Conservation (phyloP, 805 yeast genomes). For the Lachancea meyersii region DNA sequence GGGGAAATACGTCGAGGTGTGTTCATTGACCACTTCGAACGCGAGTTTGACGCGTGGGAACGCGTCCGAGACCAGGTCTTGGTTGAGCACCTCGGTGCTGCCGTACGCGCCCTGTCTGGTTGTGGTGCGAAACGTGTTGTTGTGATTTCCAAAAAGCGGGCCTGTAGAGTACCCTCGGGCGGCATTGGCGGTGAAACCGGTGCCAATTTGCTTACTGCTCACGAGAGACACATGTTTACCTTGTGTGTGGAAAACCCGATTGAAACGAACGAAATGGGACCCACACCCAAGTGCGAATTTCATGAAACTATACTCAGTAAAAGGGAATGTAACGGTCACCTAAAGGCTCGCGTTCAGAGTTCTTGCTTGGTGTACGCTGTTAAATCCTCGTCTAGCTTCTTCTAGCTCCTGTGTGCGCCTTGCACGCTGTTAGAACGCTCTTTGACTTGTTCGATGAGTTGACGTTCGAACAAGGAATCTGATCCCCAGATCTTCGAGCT, state of each 20-base stretch:
- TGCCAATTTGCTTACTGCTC: neutral
- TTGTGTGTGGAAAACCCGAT: constrained; percentile 1
- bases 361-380: neutral
- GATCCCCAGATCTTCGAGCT: constrained; percentile 2
- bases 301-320: too few relatives aligned
- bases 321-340: neutral
- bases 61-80: constrained; percentile 27
- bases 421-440: neutral
- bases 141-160: constrained; percentile 24
- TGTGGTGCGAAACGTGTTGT: constrained; percentile 21
- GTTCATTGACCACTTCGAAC: constrained; percentile 43
- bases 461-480: neutral
- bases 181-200: too few relatives aligned
- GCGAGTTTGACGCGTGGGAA: constrained; percentile 49
- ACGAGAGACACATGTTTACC: neutral
- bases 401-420: too few relatives aligned
- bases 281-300: constrained; percentile 6
- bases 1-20: constrained; percentile 21
- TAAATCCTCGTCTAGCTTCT: too few relatives aligned
- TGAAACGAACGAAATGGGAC: constrained; percentile 3
- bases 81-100: constrained; percentile 24
- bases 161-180: constrained; percentile 14
- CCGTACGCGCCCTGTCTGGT: constrained; percentile 25
- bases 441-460: neutral
- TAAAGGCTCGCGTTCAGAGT: neutral